A percentile compares a stretch with the other conserved stretches of the same genome.
Evolutionary conservation across 2,329 filamentous ascomycete genomes (phyloP).

Genomic region (Nectriaceae sp.): DNA sequence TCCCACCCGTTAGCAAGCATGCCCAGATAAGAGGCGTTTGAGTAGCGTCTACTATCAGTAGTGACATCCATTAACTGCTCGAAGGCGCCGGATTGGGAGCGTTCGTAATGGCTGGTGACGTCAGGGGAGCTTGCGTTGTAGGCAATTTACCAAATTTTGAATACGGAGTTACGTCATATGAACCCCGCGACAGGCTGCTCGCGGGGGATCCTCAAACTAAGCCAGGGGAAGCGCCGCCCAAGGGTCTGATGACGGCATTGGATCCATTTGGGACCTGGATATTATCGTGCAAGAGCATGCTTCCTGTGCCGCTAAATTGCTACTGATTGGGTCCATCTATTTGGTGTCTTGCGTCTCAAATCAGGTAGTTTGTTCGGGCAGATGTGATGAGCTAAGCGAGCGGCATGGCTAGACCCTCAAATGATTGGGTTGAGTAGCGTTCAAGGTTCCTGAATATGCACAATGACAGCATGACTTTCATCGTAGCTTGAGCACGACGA

Average conservation of each 20-base stretch:
- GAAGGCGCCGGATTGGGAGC: neutral
- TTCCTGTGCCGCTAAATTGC: too few species aligned
- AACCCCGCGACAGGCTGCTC: constrained; percentile 10
- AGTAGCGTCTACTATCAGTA: neutral
- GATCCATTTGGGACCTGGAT: neutral
- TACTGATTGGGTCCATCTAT: too few species aligned
- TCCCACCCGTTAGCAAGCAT: constrained; percentile 4
- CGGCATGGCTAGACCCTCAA: too few species aligned
- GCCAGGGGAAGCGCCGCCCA: neutral
- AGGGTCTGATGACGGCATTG: neutral
- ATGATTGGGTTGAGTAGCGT: too few species aligned
- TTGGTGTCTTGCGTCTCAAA: too few species aligned
- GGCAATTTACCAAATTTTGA: constrained; percentile 1
- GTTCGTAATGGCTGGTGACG: constrained; percentile 14
- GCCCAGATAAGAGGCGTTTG: neutral
- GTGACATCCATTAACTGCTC: neutral
- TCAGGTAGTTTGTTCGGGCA: too few species aligned
- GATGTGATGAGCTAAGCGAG: too few species aligned
- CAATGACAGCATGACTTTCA: too few species aligned
- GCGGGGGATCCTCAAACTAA: constrained; percentile 7
- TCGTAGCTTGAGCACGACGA: too few species aligned
- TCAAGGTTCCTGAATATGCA: too few species aligned
- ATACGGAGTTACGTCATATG: constrained; percentile 22
- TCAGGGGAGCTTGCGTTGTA: constrained; percentile 1
- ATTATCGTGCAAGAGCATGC: neutral